Conservation (phyloP, 176 grass and related monocot genomes). For the Hyparrhenia diplandra region DNA sequence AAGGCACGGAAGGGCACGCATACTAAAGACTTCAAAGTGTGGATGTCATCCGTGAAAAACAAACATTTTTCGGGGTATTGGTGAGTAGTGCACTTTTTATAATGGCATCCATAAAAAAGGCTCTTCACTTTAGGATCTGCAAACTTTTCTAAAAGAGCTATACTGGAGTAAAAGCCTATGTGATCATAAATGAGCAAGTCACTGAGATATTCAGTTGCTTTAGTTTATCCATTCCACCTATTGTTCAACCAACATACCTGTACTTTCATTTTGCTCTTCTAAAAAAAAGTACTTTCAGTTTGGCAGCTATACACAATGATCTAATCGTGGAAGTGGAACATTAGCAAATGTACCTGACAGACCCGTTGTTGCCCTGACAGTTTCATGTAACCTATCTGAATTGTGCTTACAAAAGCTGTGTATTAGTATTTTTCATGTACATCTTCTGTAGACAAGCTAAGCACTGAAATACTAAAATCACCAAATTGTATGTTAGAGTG, state of each 20-base stretch:
- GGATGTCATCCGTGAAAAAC: too few species aligned
- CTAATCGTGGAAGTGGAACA: background rate
- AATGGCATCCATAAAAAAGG: too few species aligned
- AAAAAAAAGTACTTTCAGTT: background rate
- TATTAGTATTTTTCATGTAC: background rate
- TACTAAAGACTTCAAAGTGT: too few species aligned
- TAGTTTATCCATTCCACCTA: background rate
- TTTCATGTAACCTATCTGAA: background rate
- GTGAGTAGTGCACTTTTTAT: too few species aligned
- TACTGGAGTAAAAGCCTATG: background rate
- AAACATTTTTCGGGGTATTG: too few species aligned
- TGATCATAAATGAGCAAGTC: background rate
- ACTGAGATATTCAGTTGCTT: background rate
- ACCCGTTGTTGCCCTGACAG: background rate
- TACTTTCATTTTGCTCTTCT: background rate
- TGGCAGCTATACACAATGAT: background rate
- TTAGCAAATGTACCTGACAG: background rate
- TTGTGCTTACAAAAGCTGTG: background rate
- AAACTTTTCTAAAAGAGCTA: background rate
- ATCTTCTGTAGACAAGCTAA: background rate
- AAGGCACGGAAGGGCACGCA: too few species aligned
- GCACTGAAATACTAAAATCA: background rate
- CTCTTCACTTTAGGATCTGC: background rate
- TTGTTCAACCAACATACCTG: background rate
- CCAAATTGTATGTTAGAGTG: background rate